Conservation (phyloP, 441 rosid species). For the Breynia disticha region DNA sequence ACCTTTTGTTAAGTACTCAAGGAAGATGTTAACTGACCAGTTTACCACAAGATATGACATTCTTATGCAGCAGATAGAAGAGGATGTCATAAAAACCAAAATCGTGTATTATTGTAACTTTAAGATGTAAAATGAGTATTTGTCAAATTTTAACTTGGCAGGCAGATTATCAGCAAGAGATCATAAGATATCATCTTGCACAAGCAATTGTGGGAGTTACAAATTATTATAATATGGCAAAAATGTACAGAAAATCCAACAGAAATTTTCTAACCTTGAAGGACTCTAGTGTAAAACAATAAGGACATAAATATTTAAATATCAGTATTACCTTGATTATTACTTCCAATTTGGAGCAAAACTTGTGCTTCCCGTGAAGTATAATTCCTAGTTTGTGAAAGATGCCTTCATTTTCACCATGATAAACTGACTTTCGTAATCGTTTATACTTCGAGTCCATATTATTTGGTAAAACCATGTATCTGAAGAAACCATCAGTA, state of each 20-base stretch:
- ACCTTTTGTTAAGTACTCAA: too few species aligned
- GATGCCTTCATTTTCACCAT: conserved; percentile 13
- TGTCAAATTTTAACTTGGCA: too few species aligned
- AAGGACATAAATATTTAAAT: neutral
- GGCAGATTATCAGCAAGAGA: too few species aligned
- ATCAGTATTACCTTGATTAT: conserved; percentile 36
- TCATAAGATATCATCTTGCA: too few species aligned
- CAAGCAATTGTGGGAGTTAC: too few species aligned
- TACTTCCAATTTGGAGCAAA: conserved; percentile 40
- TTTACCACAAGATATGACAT: too few species aligned
- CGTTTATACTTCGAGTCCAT: conserved; percentile 10
- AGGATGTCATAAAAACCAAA: too few species aligned
- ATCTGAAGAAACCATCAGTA: conserved; percentile 22
- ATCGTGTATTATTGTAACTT: too few species aligned
- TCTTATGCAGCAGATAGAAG: too few species aligned
- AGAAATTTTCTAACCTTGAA: neutral
- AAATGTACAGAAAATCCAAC: neutral
- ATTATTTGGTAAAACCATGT: conserved; percentile 33
- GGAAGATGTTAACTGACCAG: too few species aligned
- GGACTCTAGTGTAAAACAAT: neutral
- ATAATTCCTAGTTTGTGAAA: conserved; percentile 49
- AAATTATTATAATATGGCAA: too few species aligned
- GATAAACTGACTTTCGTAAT: conserved; percentile 17
- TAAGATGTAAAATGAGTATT: too few species aligned
- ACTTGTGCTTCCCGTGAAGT: conserved; percentile 48